Percentiles rank a stretch among this genome's conserved stretches.
phyloP scores from a whole-genome alignment of 2,329 filamentous ascomycete genomes.

The Mycosphaerella arachidis region DNA sequence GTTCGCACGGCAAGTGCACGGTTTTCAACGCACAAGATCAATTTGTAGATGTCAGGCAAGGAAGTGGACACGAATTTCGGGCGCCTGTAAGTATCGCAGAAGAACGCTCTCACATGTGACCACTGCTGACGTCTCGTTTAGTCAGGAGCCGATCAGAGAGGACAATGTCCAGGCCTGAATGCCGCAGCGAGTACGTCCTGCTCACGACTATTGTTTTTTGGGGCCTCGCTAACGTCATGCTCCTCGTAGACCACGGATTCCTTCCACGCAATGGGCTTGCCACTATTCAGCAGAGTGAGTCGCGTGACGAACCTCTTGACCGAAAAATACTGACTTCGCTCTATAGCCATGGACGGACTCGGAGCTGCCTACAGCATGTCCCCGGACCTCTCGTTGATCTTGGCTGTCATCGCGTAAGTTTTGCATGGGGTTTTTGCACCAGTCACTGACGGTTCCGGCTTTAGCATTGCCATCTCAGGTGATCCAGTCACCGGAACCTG shows the following conservation, averaged over 20 bases:
- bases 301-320: background rate
- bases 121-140: background rate
- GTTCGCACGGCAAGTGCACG: slow-evolving; percentile 17
- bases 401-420: slow-evolving; percentile 13
- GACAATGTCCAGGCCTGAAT: slow-evolving; percentile 30
- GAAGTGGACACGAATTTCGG: slow-evolving; percentile 28
- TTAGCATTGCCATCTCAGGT: slow-evolving; percentile 14
- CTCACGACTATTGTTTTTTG: slow-evolving; percentile 4
- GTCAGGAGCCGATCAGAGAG: slow-evolving; percentile 21
- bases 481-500: slow-evolving; percentile 15
- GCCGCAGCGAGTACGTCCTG: slow-evolving; percentile 16
- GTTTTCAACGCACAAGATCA: slow-evolving; percentile 30
- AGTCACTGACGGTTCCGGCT: background rate
- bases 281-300: slow-evolving; percentile 24
- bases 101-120: slow-evolving; percentile 2
- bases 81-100: slow-evolving; percentile 20
- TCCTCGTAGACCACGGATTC: slow-evolving; percentile 14
- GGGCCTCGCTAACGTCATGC: background rate
- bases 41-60: slow-evolving; percentile 21
- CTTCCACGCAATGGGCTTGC: slow-evolving; percentile 27
- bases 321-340: background rate
- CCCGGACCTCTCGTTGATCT: slow-evolving; percentile 10
- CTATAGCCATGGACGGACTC: slow-evolving; percentile 10
- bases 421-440: too few species aligned
- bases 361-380: slow-evolving; percentile 27